Evolutionary conservation across 352 stramenopile genomes (phyloP).

Genomic region (Aphanomyces invadans): DNA sequence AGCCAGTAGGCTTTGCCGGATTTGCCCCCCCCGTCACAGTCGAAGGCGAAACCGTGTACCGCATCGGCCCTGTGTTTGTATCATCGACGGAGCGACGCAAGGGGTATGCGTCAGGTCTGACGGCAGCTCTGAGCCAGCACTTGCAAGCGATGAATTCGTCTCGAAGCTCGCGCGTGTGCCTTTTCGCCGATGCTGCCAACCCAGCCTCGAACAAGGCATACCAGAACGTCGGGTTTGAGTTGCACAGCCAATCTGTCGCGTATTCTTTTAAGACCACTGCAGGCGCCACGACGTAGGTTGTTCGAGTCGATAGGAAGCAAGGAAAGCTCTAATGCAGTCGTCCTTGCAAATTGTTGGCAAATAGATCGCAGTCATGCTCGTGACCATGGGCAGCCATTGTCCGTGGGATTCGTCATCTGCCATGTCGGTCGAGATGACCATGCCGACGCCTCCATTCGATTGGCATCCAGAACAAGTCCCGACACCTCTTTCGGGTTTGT

Average conservation of each 20-base stretch:
- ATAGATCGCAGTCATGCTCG: too few relatives aligned
- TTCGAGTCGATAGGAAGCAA: too few relatives aligned
- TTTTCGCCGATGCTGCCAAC: constrained; percentile 19
- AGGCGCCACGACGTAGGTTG: too few relatives aligned
- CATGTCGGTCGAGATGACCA: too few relatives aligned
- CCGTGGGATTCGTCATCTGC: too few relatives aligned
- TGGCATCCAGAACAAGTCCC: too few relatives aligned
- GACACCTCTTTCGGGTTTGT: too few relatives aligned
- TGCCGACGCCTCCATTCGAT: too few relatives aligned
- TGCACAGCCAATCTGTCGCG: neutral
- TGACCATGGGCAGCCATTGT: too few relatives aligned
- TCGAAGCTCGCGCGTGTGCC: neutral
- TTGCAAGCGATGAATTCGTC: neutral
- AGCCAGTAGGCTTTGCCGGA: constrained; percentile 10
- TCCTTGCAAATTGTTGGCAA: too few relatives aligned
- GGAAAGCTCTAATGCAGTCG: too few relatives aligned
- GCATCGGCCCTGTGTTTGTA: constrained; percentile 16
- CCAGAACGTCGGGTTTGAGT: constrained; percentile 5
- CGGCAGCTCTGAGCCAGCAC: constrained; percentile 1
- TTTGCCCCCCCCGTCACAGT: neutral
- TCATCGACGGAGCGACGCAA: neutral
- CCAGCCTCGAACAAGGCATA: constrained; percentile 17
- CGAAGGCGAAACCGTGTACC: neutral
- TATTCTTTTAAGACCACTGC: constrained; percentile 7
- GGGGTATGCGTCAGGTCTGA: constrained; percentile 9